phyloP scores from a whole-genome alignment of 768 basidiomycete genomes.

The Neoboletus brunneissimus region DNA sequence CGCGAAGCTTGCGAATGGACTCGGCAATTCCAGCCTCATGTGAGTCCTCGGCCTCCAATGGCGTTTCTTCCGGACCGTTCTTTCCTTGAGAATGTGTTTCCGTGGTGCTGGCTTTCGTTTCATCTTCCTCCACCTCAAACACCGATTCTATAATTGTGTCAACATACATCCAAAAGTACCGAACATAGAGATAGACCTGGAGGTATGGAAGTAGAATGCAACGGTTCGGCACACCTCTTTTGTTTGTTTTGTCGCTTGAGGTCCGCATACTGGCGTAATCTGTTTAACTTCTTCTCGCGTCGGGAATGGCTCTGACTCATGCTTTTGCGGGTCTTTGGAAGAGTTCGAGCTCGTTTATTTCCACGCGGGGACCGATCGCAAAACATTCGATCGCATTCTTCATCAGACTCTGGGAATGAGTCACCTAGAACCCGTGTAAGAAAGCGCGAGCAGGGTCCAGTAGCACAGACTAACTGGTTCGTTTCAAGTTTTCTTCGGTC shows the following conservation, averaged over 20 bases:
- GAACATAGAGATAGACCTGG: conserved; percentile 17
- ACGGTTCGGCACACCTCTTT: conserved; percentile 40
- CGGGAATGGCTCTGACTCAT: conserved; percentile 37
- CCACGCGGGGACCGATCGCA: conserved; percentile 26
- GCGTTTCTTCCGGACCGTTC: neutral
- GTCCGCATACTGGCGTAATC: conserved; percentile 38
- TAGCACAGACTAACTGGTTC: conserved; percentile 43
- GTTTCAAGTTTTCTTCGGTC: conserved; percentile 37
- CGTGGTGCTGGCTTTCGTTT: neutral
- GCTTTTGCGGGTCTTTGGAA: conserved; percentile 40
- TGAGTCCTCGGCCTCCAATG: conserved; percentile 36
- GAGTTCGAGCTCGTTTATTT: conserved; percentile 51
- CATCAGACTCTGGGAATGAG: conserved; percentile 29
- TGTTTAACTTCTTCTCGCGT: conserved; percentile 38
- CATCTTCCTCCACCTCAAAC: conserved; percentile 13
- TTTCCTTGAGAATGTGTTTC: conserved; percentile 7
- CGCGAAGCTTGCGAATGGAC: conserved; percentile 64
- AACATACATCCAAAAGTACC: neutral
- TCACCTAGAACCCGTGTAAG: conserved; percentile 11
- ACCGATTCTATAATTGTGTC: conserved; percentile 10
- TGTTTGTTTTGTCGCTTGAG: conserved; percentile 39
- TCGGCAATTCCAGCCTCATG: conserved; percentile 51
- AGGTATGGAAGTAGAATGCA: conserved; percentile 20
- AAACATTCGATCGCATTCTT: conserved; percentile 27
- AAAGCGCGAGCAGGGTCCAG: neutral